Base-by-base conservation (phyloP, 805 yeast species). In the Nakazawaea ernobii region DNA sequence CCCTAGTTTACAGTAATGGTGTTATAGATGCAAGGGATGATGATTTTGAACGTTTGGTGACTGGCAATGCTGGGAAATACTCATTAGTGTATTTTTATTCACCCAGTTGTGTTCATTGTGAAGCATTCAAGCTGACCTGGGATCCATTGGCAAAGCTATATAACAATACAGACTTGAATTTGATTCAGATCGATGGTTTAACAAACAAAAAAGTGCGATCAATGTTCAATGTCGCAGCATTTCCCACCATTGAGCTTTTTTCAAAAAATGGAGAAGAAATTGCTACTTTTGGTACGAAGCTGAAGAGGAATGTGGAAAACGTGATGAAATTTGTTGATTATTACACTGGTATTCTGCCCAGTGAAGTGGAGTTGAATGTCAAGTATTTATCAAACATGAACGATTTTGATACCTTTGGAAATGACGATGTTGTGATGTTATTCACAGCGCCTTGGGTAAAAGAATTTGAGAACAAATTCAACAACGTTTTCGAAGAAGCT, bases 71-170 rank as follows among this genome's bases (percentile, higher is more conserved):
- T 3, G 59, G 64, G 11, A 53, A 57, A 26, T 69, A 59, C 49
- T 67, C 79, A 5, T 61, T 76, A 35, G 68, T 76, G 13, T 73
- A 73, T 53, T 75, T 80, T 54, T 74, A 70, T 52, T 65, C 76
- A 1, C 66, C 68, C 1, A 59, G 56, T 1, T 80, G 86, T 58
- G 57, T 58, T 11, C 69, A 70, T 52, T 79, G 85, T 58, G 62
- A 66, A 46, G 59, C 66, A 26, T 57, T 80, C 35, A 66, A 70
- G 15, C 81, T 82, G 2, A 58, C 66, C 13, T 68, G 74, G 52
- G 70, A 66, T 10, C 71, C 73, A 4, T 52, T 81, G 39, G 69
- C 69, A 13, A 60, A 65, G 7, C 56, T 79, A 4, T 80, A 69
- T 55, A 66, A 71, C 30, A 62, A 64, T 39, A 58, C 68, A 4